Percentiles rank a stretch among this genome's conserved stretches.
Evolutionary conservation across 2,329 filamentous ascomycete genomes (phyloP).

Genomic region (Colletotrichum chrysophilum): DNA sequence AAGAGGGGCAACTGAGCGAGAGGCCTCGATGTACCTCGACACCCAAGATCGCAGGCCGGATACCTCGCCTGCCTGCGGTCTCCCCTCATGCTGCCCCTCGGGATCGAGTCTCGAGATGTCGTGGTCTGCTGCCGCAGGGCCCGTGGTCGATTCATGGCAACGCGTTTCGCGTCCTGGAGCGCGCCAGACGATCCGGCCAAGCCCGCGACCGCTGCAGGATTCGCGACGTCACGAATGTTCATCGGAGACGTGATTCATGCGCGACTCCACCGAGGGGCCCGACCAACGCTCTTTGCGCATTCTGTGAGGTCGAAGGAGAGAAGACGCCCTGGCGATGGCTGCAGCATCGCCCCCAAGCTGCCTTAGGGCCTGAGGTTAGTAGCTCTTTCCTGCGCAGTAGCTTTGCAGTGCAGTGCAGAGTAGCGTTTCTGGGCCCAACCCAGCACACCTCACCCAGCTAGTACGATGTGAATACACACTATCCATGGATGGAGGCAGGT

Average conservation of each 20-base stretch:
- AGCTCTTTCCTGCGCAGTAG: not conserved
- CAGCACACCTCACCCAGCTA: not conserved
- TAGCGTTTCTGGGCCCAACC: not conserved
- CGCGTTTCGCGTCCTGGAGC: slow-evolving; percentile 16
- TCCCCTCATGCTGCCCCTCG: not conserved
- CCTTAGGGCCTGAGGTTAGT: not conserved
- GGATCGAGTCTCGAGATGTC: not conserved
- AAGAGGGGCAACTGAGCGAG: not conserved
- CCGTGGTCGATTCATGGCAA: not conserved
- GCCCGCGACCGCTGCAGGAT: slow-evolving; percentile 1
- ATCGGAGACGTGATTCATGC: slow-evolving; percentile 18
- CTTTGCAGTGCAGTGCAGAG: not conserved
- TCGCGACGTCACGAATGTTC: slow-evolving; percentile 14
- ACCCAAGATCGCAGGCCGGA: not conserved
- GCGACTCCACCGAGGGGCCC: slow-evolving; percentile 8
- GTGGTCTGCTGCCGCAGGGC: not conserved
- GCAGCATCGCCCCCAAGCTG: not conserved
- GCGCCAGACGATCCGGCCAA: slow-evolving; percentile 11
- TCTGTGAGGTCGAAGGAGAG: not conserved
- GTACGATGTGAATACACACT: not conserved
- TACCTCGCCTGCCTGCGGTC: not conserved
- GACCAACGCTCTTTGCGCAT: not conserved
- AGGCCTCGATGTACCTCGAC: not conserved
- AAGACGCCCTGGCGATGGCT: not conserved
- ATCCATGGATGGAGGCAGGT: not conserved